Evolutionary conservation across 1,139 yeast species (phyloP).

Genomic region (Candida mesenterica): DNA sequence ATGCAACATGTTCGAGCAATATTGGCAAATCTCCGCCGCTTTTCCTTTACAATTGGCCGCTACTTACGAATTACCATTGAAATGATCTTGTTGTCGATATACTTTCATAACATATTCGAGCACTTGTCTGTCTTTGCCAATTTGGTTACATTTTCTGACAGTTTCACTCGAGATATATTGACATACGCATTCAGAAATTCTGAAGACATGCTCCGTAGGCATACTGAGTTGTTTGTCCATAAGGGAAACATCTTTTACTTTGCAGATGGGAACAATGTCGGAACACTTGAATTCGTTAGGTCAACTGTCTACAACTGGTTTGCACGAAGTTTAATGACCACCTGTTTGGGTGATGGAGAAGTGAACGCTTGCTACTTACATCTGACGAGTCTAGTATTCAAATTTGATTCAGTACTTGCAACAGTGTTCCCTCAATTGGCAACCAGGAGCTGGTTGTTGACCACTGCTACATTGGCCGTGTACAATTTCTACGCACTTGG

Average conservation of each 20-base stretch:
- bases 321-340: slow-evolving; percentile 7
- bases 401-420: slow-evolving; percentile 24
- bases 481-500: slow-evolving; percentile 29
- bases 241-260: slow-evolving; percentile 15
- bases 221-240: slow-evolving; percentile 13
- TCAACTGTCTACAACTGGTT: slow-evolving; percentile 7
- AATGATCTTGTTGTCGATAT: slow-evolving; percentile 19
- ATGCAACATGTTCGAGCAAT: not conserved
- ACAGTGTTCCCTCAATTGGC: slow-evolving; percentile 15
- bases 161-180: slow-evolving; percentile 27
- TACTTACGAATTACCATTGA: slow-evolving; percentile 6
- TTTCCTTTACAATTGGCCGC: slow-evolving; percentile 1
- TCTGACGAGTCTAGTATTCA: slow-evolving; percentile 25
- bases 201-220: slow-evolving; percentile 9
- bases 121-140: slow-evolving; percentile 27
- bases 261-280: slow-evolving; percentile 8
- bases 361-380: not conserved
- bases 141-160: slow-evolving; percentile 30
- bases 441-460: slow-evolving; percentile 10
- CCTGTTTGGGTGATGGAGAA: not conserved
- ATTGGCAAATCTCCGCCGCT: not conserved
- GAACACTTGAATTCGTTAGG: slow-evolving; percentile 6
- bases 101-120: slow-evolving; percentile 17
- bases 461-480: slow-evolving; percentile 22
- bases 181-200: slow-evolving; percentile 27